Evolutionary conservation across 2,329 filamentous ascomycete genomes (phyloP), one percentile per base, ranked within the genome.

Genomic region (Alternaria rosae): DNA sequence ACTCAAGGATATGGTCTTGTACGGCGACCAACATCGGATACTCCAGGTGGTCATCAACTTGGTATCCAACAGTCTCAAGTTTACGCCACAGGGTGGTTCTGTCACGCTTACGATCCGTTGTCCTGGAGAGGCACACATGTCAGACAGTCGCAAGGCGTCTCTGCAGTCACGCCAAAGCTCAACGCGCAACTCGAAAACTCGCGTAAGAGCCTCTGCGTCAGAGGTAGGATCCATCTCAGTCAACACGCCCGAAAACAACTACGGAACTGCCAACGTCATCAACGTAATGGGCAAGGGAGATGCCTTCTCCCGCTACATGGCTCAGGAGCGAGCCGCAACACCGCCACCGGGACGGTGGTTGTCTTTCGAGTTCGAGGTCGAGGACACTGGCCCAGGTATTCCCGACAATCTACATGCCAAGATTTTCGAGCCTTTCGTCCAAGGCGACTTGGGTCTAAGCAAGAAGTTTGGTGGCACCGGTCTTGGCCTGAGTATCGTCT

Each of bases 361-460:
- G 56, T 76, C 88, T 10, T 97, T 97, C 70, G 91, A 96, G 73
- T 97, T 97, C 63, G 91, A 96, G 75, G 92, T 97, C 1, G 86
- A 93, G 74, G 94, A 97, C 69, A 94, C 90, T 0, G 94, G 94
- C 0, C 93, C 93, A 0, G 94, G 94, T 26, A 97, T 97, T 58
- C 88, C 92, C 0, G 86, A 89, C 7, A 82, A 90, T 66, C 87
- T 96, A 78, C 92, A 93, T 70, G 84, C 92, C 59, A 90, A 90
- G 68, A 92, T 97, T 10, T 97, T 97, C 75, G 94, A 97, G 77
- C 94, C 94, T 0, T 97, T 97, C 74, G 92, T 97, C 0, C 94
- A 97, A 78, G 94, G 92, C n/a, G 93, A 97, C 74, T 82, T 95
- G 2, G 92, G 93, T 1, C 81, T 97, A 15, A 96, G 91, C 82